Percentiles rank a stretch among this genome's conserved stretches.
These are phyloP conservation scores for Eragrostis nindensis DNA, from an alignment of 176 grass and related monocot genomes.

Conservation along the genomic window DNA sequence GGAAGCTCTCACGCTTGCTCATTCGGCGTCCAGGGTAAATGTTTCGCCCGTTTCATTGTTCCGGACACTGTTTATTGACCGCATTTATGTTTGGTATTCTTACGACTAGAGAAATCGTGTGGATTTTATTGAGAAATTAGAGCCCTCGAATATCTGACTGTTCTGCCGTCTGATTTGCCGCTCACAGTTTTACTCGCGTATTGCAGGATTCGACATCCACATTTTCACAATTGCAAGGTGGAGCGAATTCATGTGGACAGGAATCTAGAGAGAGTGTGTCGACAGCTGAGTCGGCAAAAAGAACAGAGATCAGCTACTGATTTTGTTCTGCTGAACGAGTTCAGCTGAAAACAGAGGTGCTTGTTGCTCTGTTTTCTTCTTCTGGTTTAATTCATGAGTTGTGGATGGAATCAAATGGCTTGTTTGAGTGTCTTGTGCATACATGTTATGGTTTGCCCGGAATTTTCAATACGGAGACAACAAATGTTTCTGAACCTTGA, in stretches of 20 bases:
- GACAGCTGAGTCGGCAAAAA: neutral
- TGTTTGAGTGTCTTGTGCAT: constrained; percentile 29
- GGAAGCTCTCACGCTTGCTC: neutral
- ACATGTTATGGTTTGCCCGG: neutral
- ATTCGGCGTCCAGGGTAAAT: constrained; percentile 31
- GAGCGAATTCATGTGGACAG: neutral
- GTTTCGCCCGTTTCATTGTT: neutral
- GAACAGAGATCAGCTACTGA: neutral
- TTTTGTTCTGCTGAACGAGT: neutral
- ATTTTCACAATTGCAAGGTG: neutral
- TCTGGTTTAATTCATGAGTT: neutral
- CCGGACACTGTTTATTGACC: neutral
- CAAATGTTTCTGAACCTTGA: too few species aligned
- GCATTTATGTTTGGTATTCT: too few species aligned
- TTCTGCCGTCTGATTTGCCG: neutral
- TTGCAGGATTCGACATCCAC: constrained; percentile 21
- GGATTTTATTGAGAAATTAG: neutral
- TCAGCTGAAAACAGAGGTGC: neutral
- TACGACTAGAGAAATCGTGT: neutral
- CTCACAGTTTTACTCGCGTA: neutral
- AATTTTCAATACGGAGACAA: neutral
- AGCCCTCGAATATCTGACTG: neutral
- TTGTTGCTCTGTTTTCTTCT: neutral
- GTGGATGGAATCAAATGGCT: constrained; percentile 47
- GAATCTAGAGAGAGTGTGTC: neutral